Evolutionary conservation across 1,284 basidiomycete genomes (phyloP), one percentile per base, ranked within the genome.

Genomic region (Porodaedalea pini): DNA sequence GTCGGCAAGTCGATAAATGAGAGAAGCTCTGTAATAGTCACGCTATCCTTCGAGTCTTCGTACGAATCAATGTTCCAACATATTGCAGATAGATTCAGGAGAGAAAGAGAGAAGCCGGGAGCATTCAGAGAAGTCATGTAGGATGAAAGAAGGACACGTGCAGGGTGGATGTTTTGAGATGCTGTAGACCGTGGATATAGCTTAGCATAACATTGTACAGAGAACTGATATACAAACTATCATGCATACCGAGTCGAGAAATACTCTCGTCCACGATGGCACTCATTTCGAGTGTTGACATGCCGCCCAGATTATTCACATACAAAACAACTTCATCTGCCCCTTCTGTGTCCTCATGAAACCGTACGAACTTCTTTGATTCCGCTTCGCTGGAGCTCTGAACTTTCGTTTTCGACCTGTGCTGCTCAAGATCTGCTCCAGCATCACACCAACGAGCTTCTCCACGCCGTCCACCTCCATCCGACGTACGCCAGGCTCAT

Each of bases 301-400:
- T 72, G 2, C 81, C 81, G 45, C 81, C 79, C 15, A 83, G 70
- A 62, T 83, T 83, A 63, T 83, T 83, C 53, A 83, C 65, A 57
- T 82, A 80, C 21, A 74, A 65, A 51, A 75, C 74, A 15, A 66
- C 69, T 32, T 74, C 73, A 59, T 74, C 52, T n/a, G 34, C 52
- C 10, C 66, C 60, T 19, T 45, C n/a, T 15, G 31, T 25, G n/a
- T n/a, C n/a, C n/a, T n/a, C n/a, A n/a, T n/a, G n/a, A n/a, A n/a
- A n/a, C n/a, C n/a, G 45, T 11, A 47, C 13, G 41, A 57, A 57
- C n/a, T 17, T 36, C 37, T 27, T 11, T 4, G 3, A 19, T 15
- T 29, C 41, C 13, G 21, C 37, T 11, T 32, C 29, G 10, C 4
- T 25, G 15, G 27, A 17, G 6, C 45, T 37, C 7, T 17, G 19